A percentile compares a stretch with the other conserved stretches of the same genome.
Conservation (phyloP, 345 rosid species). For the Cardamine occulta region DNA sequence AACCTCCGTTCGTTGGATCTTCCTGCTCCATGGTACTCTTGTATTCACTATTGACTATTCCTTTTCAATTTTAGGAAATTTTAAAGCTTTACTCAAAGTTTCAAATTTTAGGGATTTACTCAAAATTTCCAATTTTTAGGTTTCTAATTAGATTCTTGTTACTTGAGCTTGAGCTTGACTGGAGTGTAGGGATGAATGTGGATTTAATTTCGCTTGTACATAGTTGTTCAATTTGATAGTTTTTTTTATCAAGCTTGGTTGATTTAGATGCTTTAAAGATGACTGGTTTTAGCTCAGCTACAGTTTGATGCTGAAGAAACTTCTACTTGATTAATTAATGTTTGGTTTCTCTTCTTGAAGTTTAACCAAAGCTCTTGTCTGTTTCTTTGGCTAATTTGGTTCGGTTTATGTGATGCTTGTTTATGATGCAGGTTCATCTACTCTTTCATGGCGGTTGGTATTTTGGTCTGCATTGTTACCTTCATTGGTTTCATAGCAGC, state of each 20-base stretch:
- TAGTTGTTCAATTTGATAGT: slow-evolving; percentile 9
- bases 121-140: not conserved
- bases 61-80: not conserved
- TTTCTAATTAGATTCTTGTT: not conserved
- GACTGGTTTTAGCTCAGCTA: slow-evolving; percentile 9
- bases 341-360: slow-evolving; percentile 9
- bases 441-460: slow-evolving; percentile 87
- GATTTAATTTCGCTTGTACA: not conserved
- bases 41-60: not conserved
- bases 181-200: not conserved
- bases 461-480: slow-evolving; percentile 67
- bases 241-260: not conserved
- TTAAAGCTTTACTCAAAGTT: not conserved
- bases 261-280: not conserved
- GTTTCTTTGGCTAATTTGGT: slow-evolving; percentile 17
- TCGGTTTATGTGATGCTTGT: slow-evolving; percentile 30
- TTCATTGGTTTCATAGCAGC: slow-evolving; percentile 93
- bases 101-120: not conserved
- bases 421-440: slow-evolving; percentile 84
- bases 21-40: slow-evolving; percentile 80
- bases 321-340: not conserved
- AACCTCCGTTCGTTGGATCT: slow-evolving; percentile 60
- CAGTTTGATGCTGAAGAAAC: not conserved
- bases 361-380: not conserved
- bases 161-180: not conserved